A percentile compares a stretch with the other conserved stretches of the same genome.
Conservation (phyloP, 2,329 filamentous ascomycete genomes). For the Pseudogymnoascus sp. region DNA sequence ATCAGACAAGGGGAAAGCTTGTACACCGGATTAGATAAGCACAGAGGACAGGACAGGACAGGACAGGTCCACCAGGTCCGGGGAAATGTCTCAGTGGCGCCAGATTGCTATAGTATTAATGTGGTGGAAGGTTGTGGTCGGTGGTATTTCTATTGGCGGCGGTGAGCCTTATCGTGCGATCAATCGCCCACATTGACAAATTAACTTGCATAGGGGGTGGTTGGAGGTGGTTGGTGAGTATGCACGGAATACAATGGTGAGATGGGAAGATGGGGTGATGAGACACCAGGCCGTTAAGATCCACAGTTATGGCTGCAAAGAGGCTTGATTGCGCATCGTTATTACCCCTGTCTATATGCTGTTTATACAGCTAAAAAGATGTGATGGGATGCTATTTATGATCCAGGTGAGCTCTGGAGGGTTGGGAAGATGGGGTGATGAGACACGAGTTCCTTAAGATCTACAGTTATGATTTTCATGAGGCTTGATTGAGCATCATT, state of each 20-base stretch:
- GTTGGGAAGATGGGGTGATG: background rate
- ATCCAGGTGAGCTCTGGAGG: no score
- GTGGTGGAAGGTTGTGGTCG: background rate
- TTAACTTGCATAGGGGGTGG: background rate
- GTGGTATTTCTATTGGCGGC: background rate
- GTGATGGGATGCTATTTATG: background rate
- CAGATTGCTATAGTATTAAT: background rate
- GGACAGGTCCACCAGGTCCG: background rate
- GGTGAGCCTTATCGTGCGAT: background rate
- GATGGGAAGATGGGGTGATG: background rate
- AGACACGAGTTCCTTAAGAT: background rate
- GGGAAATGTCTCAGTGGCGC: background rate
- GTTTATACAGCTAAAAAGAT: background rate
- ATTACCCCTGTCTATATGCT: background rate
- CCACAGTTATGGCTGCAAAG: background rate
- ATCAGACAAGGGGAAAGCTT: slow-evolving; percentile 6
- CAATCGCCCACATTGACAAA: background rate
- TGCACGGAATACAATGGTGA: background rate
- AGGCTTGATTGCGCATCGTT: background rate
- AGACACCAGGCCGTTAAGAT: background rate
- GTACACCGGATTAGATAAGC: background rate
- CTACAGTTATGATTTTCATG: background rate
- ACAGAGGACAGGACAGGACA: no score
- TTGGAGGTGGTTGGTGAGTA: background rate
- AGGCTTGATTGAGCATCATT: background rate